A percentile compares a stretch with the other conserved stretches of the same genome.
phyloP scores from a whole-genome alignment of 345 rosid genomes.

The thale cress (Arabidopsis thaliana) region TAIR10.1 NC_003075.7:779001-779500 shows the following conservation, averaged over 20 bases:
- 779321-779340: constrained; percentile 72
- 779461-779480: constrained; percentile 91
- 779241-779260: neutral
- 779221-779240: neutral
- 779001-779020: constrained; percentile 75
- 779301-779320: constrained; percentile 79
- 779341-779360: constrained; percentile 57
- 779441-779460: constrained; percentile 69
- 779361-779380: constrained; percentile 53
- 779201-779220: constrained; percentile 72
- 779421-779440: constrained; percentile 83
- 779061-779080: constrained; percentile 85
- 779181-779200: constrained; percentile 85
- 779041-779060: constrained; percentile 87
- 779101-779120: constrained; percentile 85
- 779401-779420: constrained; percentile 74
- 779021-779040: constrained; percentile 95
- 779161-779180: constrained; percentile 96
- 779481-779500: constrained; percentile 88
- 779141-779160: constrained; percentile 86
- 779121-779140: constrained; percentile 78
- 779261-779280: neutral
- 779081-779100: constrained; percentile 91
- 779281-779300: constrained; percentile 20
- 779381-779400: constrained; percentile 59